These are phyloP conservation scores for Tribonema minus DNA, from an alignment of 108 stramenopile genomes.

Conservation along the genomic window DNA sequence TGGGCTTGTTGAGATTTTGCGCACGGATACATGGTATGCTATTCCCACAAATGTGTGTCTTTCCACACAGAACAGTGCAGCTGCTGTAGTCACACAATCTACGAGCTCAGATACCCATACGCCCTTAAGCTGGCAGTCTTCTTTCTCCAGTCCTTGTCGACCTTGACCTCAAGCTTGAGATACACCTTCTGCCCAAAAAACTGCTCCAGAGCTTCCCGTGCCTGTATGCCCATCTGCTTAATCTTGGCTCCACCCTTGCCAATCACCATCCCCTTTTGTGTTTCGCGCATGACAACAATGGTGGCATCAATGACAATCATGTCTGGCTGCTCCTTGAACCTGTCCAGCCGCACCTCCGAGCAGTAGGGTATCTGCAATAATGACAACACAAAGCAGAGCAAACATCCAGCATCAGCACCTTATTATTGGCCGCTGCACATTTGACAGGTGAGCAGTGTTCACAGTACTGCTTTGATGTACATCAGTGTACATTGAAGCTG, in stretches of 20 bases:
- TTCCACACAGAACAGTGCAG: no score
- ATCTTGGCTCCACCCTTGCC: conserved; percentile 78
- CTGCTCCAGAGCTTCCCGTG: conserved; percentile 52
- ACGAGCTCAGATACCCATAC: conserved; percentile 80
- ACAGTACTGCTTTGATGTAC: no score
- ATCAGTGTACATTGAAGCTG: no score
- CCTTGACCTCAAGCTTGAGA: conserved; percentile 75
- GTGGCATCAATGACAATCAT: conserved; percentile 69
- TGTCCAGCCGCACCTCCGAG: conserved; percentile 77
- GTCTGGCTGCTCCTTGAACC: conserved; percentile 74
- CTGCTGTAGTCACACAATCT: no score
- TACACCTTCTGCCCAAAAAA: conserved; percentile 58
- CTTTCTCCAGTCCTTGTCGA: conserved; percentile 89
- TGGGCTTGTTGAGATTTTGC: no score
- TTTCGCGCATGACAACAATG: conserved; percentile 76
- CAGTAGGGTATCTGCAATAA: conserved; percentile 87
- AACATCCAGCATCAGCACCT: no score
- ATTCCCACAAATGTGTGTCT: no score
- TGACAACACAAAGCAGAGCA: no score
- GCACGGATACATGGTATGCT: no score
- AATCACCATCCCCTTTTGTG: conserved; percentile 85
- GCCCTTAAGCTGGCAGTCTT: conserved; percentile 67
- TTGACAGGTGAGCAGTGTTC: no score
- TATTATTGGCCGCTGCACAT: no score
- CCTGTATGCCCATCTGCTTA: conserved; percentile 73